Conservation (phyloP, 306 rosid species). For the Castanopsis chinensis region DNA sequence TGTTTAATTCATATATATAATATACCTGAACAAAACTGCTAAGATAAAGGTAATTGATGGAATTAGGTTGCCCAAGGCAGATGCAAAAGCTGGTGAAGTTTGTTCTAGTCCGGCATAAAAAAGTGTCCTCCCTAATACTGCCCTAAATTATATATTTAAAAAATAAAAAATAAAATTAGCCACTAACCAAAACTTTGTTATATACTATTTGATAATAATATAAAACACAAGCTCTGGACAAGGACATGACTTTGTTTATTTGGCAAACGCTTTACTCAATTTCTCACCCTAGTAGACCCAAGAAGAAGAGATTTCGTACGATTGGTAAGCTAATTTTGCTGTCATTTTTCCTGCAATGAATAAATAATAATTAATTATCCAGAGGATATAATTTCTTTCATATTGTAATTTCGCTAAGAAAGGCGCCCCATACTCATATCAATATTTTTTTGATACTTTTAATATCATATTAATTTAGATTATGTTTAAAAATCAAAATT, state of each 20-base stretch:
- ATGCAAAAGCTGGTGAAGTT: no score
- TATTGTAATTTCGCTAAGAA: no score
- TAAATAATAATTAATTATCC: neutral
- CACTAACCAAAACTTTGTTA: neutral
- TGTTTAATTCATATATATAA: no score
- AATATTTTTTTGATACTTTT: no score
- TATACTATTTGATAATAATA: neutral
- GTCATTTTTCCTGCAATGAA: conserved; percentile 11
- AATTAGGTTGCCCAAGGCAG: no score
- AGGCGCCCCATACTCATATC: no score
- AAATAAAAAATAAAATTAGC: neutral
- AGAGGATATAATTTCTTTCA: no score
- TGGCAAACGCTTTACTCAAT: neutral
- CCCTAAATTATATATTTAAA: neutral
- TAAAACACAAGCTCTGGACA: no score
- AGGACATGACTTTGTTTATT: neutral
- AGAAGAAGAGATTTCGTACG: conserved; percentile 17
- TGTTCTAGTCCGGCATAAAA: conserved; percentile 13
- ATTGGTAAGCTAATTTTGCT: conserved; percentile 15
- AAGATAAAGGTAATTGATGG: no score
- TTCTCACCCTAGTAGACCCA: conserved; percentile 15
- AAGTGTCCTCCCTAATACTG: conserved; percentile 11
- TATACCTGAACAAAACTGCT: no score
- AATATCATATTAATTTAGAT: no score
- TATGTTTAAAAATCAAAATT: no score